A percentile compares a stretch with the other conserved stretches of the same genome.
Conservation (phyloP, 768 basidiomycete genomes). For the Mycena capillaripes region DNA sequence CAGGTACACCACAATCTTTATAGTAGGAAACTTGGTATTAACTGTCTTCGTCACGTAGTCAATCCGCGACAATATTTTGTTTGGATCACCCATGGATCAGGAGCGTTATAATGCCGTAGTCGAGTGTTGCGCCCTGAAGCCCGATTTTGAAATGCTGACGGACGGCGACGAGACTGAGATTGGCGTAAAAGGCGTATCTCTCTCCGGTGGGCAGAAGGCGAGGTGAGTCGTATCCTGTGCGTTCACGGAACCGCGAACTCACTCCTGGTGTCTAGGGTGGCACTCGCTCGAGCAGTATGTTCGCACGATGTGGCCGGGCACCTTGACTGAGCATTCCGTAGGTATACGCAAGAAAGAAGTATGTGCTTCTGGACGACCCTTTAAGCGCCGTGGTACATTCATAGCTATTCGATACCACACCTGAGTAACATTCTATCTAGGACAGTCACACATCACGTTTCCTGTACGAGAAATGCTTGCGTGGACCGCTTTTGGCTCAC, state of each 20-base stretch:
- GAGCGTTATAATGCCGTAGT: slow-evolving; percentile 82
- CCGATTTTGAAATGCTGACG: slow-evolving; percentile 88
- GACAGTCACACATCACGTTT: slow-evolving; percentile 79
- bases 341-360: slow-evolving; percentile 69
- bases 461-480: slow-evolving; percentile 73
- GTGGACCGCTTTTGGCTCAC: slow-evolving; percentile 73
- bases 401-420: background rate
- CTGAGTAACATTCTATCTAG: slow-evolving; percentile 44
- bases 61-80: slow-evolving; percentile 86
- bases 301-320: too few relatives aligned
- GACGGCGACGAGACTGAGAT: slow-evolving; percentile 91
- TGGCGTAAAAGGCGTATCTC: slow-evolving; percentile 76
- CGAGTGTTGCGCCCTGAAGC: slow-evolving; percentile 86
- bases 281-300: slow-evolving; percentile 89
- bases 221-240: slow-evolving; percentile 54
- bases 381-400: slow-evolving; percentile 66
- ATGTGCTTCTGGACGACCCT: slow-evolving; percentile 85
- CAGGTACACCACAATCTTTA: too few relatives aligned
- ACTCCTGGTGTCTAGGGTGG: slow-evolving; percentile 70
- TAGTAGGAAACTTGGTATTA: too few relatives aligned
- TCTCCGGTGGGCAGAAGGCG: slow-evolving; percentile 89
- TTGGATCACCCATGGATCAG: slow-evolving; percentile 80
- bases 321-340: too few relatives aligned
- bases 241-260: background rate
- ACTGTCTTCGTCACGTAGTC: slow-evolving; percentile 52